phyloP scores from a whole-genome alignment of 1,284 basidiomycete species.

The Irpex sp. region DNA sequence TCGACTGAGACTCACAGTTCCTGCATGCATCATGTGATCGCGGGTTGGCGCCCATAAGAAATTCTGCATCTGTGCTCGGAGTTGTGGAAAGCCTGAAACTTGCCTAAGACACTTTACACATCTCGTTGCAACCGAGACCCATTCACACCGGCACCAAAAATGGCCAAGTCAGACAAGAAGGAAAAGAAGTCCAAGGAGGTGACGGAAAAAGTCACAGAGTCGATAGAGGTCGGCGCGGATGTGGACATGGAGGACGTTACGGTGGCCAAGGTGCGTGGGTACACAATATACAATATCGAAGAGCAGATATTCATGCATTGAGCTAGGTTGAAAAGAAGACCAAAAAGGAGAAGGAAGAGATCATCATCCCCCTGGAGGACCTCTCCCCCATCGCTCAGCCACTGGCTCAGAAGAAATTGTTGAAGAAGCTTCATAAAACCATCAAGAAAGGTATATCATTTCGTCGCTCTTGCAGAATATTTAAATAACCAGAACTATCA shows the following conservation, averaged over 20 bases:
- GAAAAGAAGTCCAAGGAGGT: slow-evolving; percentile 47
- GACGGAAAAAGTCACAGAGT: slow-evolving; percentile 28
- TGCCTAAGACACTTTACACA: background rate
- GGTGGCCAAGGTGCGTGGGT: slow-evolving; percentile 36
- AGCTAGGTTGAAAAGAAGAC: slow-evolving; percentile 47
- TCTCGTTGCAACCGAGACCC: too few species aligned
- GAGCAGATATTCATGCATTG: background rate
- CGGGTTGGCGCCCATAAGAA: background rate
- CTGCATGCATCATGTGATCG: background rate
- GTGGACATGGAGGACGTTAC: slow-evolving; percentile 51
- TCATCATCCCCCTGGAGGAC: slow-evolving; percentile 73
- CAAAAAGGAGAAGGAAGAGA: slow-evolving; percentile 55
- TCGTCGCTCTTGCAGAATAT: background rate
- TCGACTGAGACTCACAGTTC: background rate
- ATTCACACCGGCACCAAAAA: background rate
- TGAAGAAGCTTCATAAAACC: slow-evolving; percentile 90
- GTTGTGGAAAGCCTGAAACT: background rate
- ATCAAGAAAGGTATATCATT: slow-evolving; percentile 78
- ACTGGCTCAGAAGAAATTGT: slow-evolving; percentile 85
- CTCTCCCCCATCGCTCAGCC: slow-evolving; percentile 89
- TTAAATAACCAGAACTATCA: slow-evolving; percentile 28
- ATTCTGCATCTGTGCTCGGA: background rate
- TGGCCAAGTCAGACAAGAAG: slow-evolving; percentile 69
- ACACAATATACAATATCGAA: background rate
- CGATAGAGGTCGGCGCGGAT: slow-evolving; percentile 32